Evolutionary conservation across 805 yeast genomes (phyloP).

Genomic region (Cyberlindnera maritima): DNA sequence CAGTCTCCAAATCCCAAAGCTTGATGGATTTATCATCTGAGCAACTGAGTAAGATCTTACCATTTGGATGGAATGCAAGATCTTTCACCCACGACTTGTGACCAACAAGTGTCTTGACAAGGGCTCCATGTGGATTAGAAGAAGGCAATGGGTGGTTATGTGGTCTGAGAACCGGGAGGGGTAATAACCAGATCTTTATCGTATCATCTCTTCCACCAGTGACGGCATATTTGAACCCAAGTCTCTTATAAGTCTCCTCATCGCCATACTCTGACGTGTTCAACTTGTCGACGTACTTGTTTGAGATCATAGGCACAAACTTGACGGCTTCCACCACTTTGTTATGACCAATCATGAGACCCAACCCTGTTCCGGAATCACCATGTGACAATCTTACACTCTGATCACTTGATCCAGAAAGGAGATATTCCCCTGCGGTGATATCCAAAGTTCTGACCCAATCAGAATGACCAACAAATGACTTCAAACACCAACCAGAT

Average conservation of each 20-base stretch:
- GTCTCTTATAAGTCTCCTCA: slow-evolving; percentile 28
- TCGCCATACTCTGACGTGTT: slow-evolving; percentile 30
- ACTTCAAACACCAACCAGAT: slow-evolving; percentile 63
- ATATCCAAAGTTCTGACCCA: slow-evolving; percentile 77
- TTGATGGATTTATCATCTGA: slow-evolving; percentile 77
- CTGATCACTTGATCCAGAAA: slow-evolving; percentile 80
- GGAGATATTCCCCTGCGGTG: slow-evolving; percentile 46
- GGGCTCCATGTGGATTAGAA: slow-evolving; percentile 57
- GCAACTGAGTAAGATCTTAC: slow-evolving; percentile 63
- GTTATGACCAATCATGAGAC: slow-evolving; percentile 69
- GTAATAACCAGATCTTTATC: slow-evolving; percentile 75
- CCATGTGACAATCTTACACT: slow-evolving; percentile 66
- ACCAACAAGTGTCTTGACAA: slow-evolving; percentile 58
- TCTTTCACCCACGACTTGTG: slow-evolving; percentile 87
- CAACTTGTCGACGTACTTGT: slow-evolving; percentile 44
- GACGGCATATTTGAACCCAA: slow-evolving; percentile 71
- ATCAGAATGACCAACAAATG: slow-evolving; percentile 78
- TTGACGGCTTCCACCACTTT: slow-evolving; percentile 78
- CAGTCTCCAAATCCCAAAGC: slow-evolving; percentile 68
- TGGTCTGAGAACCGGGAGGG: slow-evolving; percentile 57
- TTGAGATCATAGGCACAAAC: slow-evolving; percentile 57
- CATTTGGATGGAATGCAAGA: slow-evolving; percentile 70
- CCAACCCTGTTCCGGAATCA: slow-evolving; percentile 62
- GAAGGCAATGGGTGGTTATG: slow-evolving; percentile 57
- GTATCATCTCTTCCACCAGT: slow-evolving; percentile 79